Conservation (phyloP, 306 rosid genomes). For the Oxytropis ochrocephala region DNA sequence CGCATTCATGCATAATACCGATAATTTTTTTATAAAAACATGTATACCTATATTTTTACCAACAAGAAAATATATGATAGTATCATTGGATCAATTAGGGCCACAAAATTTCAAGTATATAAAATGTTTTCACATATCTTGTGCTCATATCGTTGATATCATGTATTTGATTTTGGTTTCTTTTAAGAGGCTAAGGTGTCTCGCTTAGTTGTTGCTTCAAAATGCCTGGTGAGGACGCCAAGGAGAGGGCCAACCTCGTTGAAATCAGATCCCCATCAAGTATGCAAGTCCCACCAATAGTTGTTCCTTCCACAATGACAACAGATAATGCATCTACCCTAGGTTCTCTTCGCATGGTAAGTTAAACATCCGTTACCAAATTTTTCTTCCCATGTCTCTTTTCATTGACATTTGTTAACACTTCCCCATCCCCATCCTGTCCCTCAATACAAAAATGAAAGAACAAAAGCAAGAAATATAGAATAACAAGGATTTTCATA, state of each 20-base stretch:
- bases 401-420: no score
- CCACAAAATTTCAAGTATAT: not conserved
- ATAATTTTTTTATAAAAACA: not conserved
- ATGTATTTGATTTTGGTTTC: no score
- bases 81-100: constrained; percentile 11
- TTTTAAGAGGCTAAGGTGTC: constrained; percentile 60
- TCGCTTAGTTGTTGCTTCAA: constrained; percentile 46
- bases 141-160: constrained; percentile 18
- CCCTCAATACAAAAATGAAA: no score
- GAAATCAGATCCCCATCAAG: constrained; percentile 51
- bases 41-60: not conserved
- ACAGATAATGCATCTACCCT: no score
- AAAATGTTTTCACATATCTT: not conserved
- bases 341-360: no score
- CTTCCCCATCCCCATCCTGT: no score
- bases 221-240: constrained; percentile 44
- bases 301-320: no score
- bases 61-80: not conserved
- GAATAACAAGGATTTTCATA: no score
- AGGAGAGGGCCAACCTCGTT: constrained; percentile 45
- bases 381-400: no score
- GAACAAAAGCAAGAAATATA: no score
- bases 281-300: no score
- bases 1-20: not conserved
- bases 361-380: no score